These are phyloP conservation scores for Eucalyptus lansdowneana DNA, from an alignment of 345 rosid species.

Conservation along the genomic window DNA sequence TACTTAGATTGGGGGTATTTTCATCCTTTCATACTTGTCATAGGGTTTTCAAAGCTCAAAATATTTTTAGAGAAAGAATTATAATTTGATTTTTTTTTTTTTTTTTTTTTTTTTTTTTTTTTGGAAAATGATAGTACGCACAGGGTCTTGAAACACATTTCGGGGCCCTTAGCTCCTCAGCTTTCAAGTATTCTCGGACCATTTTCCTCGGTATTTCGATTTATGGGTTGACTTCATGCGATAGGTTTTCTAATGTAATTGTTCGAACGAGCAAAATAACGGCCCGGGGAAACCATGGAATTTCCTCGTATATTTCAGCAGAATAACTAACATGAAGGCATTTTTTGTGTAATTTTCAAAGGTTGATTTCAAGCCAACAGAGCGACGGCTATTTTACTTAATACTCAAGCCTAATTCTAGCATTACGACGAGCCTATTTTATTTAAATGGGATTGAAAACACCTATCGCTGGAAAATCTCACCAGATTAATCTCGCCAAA, in stretches of 20 bases:
- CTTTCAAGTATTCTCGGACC: background rate
- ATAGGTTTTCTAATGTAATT: background rate
- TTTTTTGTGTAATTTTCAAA: background rate
- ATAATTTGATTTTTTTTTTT: background rate
- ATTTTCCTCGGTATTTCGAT: background rate
- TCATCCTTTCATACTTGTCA: background rate
- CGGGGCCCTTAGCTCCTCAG: background rate
- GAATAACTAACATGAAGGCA: background rate
- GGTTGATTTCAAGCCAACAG: background rate
- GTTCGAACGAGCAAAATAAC: background rate
- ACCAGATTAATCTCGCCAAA: background rate
- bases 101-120: background rate
- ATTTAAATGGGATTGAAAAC: background rate
- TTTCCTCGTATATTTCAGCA: background rate
- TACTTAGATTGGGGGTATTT: background rate
- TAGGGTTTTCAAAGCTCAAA: background rate
- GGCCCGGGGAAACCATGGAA: background rate
- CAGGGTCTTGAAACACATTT: background rate
- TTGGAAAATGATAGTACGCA: background rate
- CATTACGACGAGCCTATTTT: background rate
- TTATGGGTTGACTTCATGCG: background rate
- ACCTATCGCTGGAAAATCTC: background rate
- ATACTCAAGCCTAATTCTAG: background rate
- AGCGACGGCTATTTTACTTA: background rate
- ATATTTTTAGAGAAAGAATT: background rate